Evolutionary conservation across 208 protist genomes (phyloP).

Genomic region (Porcisia deanei): DNA sequence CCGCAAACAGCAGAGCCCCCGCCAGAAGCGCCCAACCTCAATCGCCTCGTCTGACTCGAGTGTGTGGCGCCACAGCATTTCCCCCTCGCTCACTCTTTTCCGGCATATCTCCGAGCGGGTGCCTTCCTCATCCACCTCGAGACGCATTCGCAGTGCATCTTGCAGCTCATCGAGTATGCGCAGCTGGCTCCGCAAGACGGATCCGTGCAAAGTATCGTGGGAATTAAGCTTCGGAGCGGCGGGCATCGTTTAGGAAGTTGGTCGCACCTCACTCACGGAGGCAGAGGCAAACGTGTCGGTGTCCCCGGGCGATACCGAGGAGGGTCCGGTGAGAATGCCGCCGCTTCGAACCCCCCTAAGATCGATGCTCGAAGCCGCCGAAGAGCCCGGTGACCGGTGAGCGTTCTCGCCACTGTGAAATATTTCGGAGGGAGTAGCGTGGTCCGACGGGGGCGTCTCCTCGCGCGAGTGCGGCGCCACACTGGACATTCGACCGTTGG

Average conservation of each 20-base stretch:
- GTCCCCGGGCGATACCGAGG: neutral
- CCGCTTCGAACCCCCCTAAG: neutral
- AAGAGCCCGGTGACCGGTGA: neutral
- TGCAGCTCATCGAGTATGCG: slow-evolving; percentile 12
- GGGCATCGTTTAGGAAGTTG: neutral
- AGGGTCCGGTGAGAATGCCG: neutral
- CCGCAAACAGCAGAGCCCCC: neutral
- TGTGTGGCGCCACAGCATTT: neutral
- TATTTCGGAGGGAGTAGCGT: neutral
- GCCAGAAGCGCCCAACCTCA: neutral
- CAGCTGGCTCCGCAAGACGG: slow-evolving; percentile 8
- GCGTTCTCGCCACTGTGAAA: neutral
- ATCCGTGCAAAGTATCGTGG: neutral
- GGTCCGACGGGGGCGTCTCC: neutral
- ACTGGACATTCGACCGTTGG: neutral
- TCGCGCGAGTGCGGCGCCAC: neutral
- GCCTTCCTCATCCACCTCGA: neutral
- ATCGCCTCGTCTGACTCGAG: neutral
- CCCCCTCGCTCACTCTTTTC: neutral
- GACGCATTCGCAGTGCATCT: neutral
- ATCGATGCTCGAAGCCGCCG: neutral
- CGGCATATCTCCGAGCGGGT: neutral
- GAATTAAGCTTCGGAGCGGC: neutral
- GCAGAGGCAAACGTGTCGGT: neutral
- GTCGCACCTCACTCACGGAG: neutral